Evolutionary conservation across 2,329 filamentous ascomycete genomes (phyloP).

Genomic region (Colletotrichum viniferum): DNA sequence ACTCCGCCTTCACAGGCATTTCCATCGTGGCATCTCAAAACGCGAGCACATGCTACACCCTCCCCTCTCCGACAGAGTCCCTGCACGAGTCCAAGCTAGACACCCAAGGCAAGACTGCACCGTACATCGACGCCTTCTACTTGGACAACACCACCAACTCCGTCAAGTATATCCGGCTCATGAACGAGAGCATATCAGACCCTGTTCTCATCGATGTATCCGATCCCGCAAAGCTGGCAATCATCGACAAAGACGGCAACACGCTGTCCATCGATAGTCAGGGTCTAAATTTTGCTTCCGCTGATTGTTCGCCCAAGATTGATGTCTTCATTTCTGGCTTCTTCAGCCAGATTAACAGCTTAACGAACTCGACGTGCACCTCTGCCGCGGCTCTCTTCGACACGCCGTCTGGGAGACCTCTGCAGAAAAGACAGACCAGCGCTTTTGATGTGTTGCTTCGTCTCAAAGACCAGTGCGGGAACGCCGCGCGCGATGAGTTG

Average conservation of each 20-base stretch:
- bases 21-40: not conserved
- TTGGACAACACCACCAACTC: constrained; percentile 34
- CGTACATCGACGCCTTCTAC: constrained; percentile 41
- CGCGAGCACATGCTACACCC: constrained; percentile 9
- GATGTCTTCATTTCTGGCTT: constrained; percentile 36
- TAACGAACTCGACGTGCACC: constrained; percentile 35
- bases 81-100: constrained; percentile 32
- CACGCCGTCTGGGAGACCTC: not conserved
- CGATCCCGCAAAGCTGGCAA: constrained; percentile 31
- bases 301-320: constrained; percentile 35
- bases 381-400: not conserved
- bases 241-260: constrained; percentile 35
- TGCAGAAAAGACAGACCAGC: not conserved
- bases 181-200: constrained; percentile 28
- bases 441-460: constrained; percentile 36
- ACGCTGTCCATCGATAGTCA: constrained; percentile 34
- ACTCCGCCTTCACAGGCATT: constrained; percentile 14
- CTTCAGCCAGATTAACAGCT: constrained; percentile 34
- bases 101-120: constrained; percentile 31
- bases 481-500: constrained; percentile 29
- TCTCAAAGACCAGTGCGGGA: constrained; percentile 39
- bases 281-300: constrained; percentile 39
- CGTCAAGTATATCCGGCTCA: constrained; percentile 36
- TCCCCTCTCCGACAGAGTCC: not conserved
- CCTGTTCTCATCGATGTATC: constrained; percentile 39